These are phyloP conservation scores for Paracamarosporium sp. DNA, from an alignment of 2,329 filamentous ascomycete species.

Conservation along the genomic window DNA sequence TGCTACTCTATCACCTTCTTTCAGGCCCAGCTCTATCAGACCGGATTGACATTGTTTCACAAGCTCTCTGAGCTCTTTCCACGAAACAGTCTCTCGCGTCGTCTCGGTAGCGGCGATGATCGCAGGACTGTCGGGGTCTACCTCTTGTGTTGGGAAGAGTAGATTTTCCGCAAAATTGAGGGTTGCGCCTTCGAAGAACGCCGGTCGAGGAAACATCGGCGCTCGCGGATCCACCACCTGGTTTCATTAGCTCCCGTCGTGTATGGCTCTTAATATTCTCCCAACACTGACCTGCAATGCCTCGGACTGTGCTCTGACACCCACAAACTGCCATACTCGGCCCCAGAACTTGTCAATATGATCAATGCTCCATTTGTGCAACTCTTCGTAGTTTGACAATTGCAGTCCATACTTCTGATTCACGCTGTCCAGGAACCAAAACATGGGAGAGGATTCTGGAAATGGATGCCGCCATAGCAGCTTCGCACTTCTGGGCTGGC, in stretches of 20 bases:
- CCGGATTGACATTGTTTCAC: constrained; percentile 77
- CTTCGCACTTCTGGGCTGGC: constrained; percentile 23
- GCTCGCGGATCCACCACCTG: constrained; percentile 72
- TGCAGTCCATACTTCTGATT: constrained; percentile 70
- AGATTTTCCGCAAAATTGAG: constrained; percentile 97
- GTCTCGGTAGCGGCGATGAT: constrained; percentile 84
- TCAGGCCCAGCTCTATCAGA: constrained; percentile 70
- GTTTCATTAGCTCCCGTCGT: constrained; percentile 20
- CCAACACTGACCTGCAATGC: constrained; percentile 63
- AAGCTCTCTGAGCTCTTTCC: constrained; percentile 79
- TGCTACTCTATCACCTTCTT: constrained; percentile 66
- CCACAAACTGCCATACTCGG: constrained; percentile 83
- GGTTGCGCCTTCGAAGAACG: constrained; percentile 79
- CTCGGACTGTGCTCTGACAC: constrained; percentile 70
- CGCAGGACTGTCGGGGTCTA: constrained; percentile 68
- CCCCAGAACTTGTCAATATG: constrained; percentile 82
- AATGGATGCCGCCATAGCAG: constrained; percentile 73
- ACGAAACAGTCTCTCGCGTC: constrained; percentile 69
- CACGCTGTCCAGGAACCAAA: constrained; percentile 72
- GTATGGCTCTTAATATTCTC: constrained; percentile 5
- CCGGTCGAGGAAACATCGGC: constrained; percentile 83
- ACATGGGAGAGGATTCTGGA: constrained; percentile 73
- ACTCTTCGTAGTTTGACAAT: constrained; percentile 72
- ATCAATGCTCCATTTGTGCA: constrained; percentile 85
- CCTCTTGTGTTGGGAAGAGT: constrained; percentile 72